Evolutionary conservation across 2,329 filamentous ascomycete genomes (phyloP).

Genomic region (Hymenoscyphus salicellus): DNA sequence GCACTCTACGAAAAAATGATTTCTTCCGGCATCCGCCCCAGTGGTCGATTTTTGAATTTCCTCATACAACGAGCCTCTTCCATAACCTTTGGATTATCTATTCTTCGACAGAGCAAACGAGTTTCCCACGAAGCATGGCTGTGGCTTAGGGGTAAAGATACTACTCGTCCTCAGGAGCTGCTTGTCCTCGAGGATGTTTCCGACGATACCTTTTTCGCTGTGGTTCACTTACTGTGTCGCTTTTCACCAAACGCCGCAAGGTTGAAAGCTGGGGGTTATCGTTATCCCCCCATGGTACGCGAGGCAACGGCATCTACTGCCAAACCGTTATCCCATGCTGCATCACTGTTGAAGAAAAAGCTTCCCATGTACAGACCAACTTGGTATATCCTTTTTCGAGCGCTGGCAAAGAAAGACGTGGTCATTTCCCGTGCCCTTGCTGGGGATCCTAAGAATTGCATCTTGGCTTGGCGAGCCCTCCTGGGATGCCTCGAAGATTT

Average conservation of each 20-base stretch:
- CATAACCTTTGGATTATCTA: conserved; percentile 46
- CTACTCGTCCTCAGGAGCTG: neutral
- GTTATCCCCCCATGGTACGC: neutral
- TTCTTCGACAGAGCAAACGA: conserved; percentile 46
- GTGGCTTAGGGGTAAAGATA: conserved; percentile 17
- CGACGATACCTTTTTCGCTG: conserved; percentile 45
- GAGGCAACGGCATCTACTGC: neutral
- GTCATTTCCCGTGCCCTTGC: conserved; percentile 21
- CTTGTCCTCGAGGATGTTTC: conserved; percentile 29
- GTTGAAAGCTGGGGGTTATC: neutral
- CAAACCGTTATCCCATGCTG: conserved; percentile 17
- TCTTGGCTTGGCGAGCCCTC: conserved; percentile 30
- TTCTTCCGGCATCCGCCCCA: conserved; percentile 46
- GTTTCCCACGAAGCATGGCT: conserved; percentile 17
- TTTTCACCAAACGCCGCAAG: conserved; percentile 32
- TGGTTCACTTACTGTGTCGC: conserved; percentile 50
- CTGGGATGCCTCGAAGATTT: conserved; percentile 27
- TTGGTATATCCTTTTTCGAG: conserved; percentile 44
- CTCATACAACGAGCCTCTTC: conserved; percentile 53
- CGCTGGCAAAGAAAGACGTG: conserved; percentile 36
- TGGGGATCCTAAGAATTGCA: conserved; percentile 25
- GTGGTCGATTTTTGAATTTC: conserved; percentile 50
- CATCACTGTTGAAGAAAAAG: conserved; percentile 23
- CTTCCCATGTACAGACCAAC: conserved; percentile 33
- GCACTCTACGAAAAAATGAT: conserved; percentile 60